These are phyloP conservation scores for Nakazawaea populi DNA, from an alignment of 805 yeast genomes.

Conservation along the genomic window DNA sequence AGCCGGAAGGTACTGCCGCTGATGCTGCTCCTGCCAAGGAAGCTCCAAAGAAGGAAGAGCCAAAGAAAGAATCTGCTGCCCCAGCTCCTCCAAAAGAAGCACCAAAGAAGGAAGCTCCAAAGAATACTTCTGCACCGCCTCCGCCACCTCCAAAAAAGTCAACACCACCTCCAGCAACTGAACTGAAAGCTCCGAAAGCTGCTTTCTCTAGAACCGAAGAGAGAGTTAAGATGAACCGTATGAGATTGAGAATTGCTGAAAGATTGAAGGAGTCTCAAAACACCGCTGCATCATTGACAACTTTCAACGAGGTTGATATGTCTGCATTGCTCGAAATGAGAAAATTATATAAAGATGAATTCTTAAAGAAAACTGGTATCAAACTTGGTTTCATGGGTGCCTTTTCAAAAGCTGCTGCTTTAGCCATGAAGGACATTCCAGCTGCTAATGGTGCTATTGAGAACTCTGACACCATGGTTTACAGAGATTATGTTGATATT, in stretches of 20 bases:
- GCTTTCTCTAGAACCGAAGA: slow-evolving; percentile 79
- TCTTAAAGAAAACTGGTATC: slow-evolving; percentile 86
- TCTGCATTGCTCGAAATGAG: slow-evolving; percentile 86
- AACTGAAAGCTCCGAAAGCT: slow-evolving; percentile 28
- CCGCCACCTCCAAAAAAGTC: slow-evolving; percentile 13
- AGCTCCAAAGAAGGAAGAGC: slow-evolving; percentile 23
- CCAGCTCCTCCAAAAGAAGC: slow-evolving; percentile 19
- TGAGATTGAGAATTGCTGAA: slow-evolving; percentile 98
- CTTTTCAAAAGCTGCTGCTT: slow-evolving; percentile 86
- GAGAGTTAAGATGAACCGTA: slow-evolving; percentile 97
- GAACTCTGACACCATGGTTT: slow-evolving; percentile 85
- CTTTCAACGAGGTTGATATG: slow-evolving; percentile 98
- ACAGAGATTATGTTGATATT: slow-evolving; percentile 93
- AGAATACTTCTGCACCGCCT: slow-evolving; percentile 10
- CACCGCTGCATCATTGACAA: slow-evolving; percentile 96
- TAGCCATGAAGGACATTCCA: slow-evolving; percentile 93
- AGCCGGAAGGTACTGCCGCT: slow-evolving; percentile 51
- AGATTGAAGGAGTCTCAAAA: slow-evolving; percentile 98
- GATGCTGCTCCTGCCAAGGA: slow-evolving; percentile 29
- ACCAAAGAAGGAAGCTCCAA: slow-evolving; percentile 18
- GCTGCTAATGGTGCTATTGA: slow-evolving; percentile 95
- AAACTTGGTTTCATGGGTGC: slow-evolving; percentile 99
- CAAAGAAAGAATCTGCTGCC: slow-evolving; percentile 19
- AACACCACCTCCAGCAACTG: slow-evolving; percentile 26
- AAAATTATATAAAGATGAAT: slow-evolving; percentile 94